Evolutionary conservation across 139 green algal species (phyloP), one percentile per base, ranked within the genome.

Genomic region (Chlorella sorokiniana): DNA sequence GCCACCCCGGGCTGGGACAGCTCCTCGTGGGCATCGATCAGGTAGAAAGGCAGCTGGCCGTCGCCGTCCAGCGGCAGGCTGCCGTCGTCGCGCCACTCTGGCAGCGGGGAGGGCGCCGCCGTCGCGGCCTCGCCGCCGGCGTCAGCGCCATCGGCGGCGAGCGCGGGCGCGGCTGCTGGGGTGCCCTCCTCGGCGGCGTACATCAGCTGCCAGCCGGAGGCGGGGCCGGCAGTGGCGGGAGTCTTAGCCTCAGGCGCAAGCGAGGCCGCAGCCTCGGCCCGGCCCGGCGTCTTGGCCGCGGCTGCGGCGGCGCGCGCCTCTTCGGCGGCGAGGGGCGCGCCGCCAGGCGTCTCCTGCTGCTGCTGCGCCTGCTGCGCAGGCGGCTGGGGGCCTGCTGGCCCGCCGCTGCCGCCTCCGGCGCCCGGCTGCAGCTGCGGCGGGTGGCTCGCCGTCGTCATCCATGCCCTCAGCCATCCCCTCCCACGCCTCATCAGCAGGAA

Each of bases 11-110:
- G 90, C 31, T 88, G 70, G 9, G 91, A 87, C 3, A 72, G 59
- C 85, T 98, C 96, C 86, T 98, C 95, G 80, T 96, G 92, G 0
- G 92, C 94, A 68, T 99, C 96, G 25, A 98, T 29, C 52, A 97
- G 89, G 88, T 92, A 99, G 83, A 98, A 97, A 20, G 91, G 90
- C 62, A 98, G 81, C 38, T 70, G 81, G 29, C 89, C 91, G 20
- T 95, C 78, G 3, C 33, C 70, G 31, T 97, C 91, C 42, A 95
- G 59, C 0, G 90, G 89, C 64, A 97, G 89, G 38, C 61, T 67
- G 38, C 73, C 85, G 75, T 84, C 80, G 62, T 84, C 74, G 38
- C 45, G 31, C 73, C 79, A 86, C 31, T 35, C 33, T 2, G 45
- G 31, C 69, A 20, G n/a, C 23, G 22, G 65, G 78, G 23, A 14